Evolutionary conservation across 129 eudicot genomes (phyloP).

Genomic region (Saussurea involucrata): DNA sequence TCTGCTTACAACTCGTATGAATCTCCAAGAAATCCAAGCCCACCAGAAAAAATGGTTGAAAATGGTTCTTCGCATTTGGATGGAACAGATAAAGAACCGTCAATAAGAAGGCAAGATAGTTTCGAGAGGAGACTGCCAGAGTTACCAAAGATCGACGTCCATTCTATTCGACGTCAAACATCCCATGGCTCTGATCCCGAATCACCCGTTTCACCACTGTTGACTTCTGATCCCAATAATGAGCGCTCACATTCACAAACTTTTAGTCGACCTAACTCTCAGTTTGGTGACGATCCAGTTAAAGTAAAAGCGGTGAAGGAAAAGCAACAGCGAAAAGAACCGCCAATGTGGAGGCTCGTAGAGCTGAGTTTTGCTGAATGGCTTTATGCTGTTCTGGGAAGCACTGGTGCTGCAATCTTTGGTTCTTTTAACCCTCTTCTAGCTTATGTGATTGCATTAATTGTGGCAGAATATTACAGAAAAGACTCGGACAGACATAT

Average conservation of each 20-base stretch:
- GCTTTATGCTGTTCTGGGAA: conserved; percentile 97
- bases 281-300: conserved; percentile 48
- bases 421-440: conserved; percentile 95
- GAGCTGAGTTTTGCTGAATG: conserved; percentile 96
- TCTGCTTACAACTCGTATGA: conserved; percentile 60
- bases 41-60: conserved; percentile 70
- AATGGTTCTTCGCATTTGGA: conserved; percentile 58
- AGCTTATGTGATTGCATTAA: conserved; percentile 80
- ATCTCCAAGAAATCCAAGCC: conserved; percentile 76
- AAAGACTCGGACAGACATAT: conserved; percentile 42
- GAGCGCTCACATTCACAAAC: conserved; percentile 97
- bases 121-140: conserved; percentile 91
- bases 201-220: conserved; percentile 88
- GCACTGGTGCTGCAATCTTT: conserved; percentile 88
- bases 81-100: conserved; percentile 60
- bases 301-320: conserved; percentile 46
- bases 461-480: conserved; percentile 75
- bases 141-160: conserved; percentile 87
- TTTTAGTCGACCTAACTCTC: conserved; percentile 78
- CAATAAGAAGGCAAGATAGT: conserved; percentile 89
- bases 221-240: conserved; percentile 91
- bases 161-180: conserved; percentile 51
- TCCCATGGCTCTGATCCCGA: conserved; percentile 85
- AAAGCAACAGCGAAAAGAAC: conserved; percentile 43
- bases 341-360: conserved; percentile 94